Conservation (phyloP, 2,329 filamentous ascomycete genomes). For the Claviceps monticola region DNA sequence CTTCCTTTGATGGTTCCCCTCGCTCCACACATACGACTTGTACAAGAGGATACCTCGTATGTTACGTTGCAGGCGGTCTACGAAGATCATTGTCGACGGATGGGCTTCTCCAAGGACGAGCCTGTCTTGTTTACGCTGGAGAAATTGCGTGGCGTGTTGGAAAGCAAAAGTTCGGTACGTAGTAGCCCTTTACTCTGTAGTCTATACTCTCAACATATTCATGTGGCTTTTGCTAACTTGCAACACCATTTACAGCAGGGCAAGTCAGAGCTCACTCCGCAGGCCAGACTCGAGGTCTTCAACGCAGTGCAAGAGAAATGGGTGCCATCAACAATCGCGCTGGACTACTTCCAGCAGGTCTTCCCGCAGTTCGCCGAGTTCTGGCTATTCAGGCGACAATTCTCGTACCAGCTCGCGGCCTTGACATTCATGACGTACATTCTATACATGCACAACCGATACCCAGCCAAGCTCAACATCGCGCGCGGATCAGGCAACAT, state of each 20-base stretch:
- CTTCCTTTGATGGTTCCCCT: conserved; percentile 91
- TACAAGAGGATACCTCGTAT: conserved; percentile 90
- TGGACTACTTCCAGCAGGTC: conserved; percentile 78
- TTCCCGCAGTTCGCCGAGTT: conserved; percentile 89
- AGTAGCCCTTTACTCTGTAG: conserved; percentile 12
- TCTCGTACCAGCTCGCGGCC: conserved; percentile 88
- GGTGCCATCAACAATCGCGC: conserved; percentile 68
- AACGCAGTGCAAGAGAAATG: conserved; percentile 87
- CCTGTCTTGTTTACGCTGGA: conserved; percentile 92
- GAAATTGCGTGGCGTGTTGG: conserved; percentile 65
- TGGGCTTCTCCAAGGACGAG: conserved; percentile 84
- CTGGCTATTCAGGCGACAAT: conserved; percentile 96
- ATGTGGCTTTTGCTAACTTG: neutral
- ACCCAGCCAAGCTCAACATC: conserved; percentile 91
- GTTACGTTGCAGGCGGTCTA: conserved; percentile 90
- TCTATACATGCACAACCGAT: conserved; percentile 91
- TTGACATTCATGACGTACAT: conserved; percentile 98
- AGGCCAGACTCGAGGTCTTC: conserved; percentile 79
- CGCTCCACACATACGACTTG: conserved; percentile 84
- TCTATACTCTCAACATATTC: too few relatives aligned
- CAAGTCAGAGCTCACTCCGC: conserved; percentile 53
- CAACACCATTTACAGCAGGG: conserved; percentile 31
- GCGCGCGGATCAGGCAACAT: conserved; percentile 78
- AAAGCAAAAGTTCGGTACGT: conserved; percentile 49
- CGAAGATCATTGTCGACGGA: conserved; percentile 86